These are phyloP conservation scores for Endocalyx cinctus DNA, from an alignment of 2,329 filamentous ascomycete genomes.

Conservation along the genomic window DNA sequence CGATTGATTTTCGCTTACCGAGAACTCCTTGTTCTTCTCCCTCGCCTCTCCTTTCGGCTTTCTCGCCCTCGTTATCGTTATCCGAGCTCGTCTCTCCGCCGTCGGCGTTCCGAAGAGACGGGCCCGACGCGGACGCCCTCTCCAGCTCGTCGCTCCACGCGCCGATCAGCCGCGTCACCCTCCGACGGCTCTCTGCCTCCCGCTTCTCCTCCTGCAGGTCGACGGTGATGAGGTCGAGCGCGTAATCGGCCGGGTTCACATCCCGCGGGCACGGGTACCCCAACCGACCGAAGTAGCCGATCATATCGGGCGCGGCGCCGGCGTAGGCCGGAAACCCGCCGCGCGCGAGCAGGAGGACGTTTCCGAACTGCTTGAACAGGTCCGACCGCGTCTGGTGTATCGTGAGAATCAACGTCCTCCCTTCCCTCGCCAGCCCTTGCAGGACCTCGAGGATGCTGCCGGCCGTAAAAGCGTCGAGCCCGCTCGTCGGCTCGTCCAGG, in stretches of 20 bases:
- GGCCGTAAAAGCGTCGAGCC: slow-evolving; percentile 73
- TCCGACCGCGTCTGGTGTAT: slow-evolving; percentile 75
- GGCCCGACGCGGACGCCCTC: slow-evolving; percentile 1
- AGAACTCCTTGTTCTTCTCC: slow-evolving; percentile 8
- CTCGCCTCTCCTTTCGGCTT: slow-evolving; percentile 4
- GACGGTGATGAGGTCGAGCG: slow-evolving; percentile 70
- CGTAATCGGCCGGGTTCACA: slow-evolving; percentile 75
- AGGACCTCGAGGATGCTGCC: slow-evolving; percentile 73
- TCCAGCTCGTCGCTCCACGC: slow-evolving; percentile 41
- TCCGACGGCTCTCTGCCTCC: slow-evolving; percentile 58
- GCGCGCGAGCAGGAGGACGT: slow-evolving; percentile 64
- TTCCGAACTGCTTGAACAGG: slow-evolving; percentile 66
- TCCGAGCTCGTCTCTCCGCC: slow-evolving; percentile 23
- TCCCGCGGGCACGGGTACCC: slow-evolving; percentile 63
- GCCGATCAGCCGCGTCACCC: slow-evolving; percentile 57
- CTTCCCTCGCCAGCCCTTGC: slow-evolving; percentile 64
- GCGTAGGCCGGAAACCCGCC: slow-evolving; percentile 66
- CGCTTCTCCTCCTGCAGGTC: slow-evolving; percentile 62
- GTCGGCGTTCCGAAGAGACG: slow-evolving; percentile 21
- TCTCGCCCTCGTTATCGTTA: slow-evolving; percentile 13
- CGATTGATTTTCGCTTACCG: slow-evolving; percentile 11
- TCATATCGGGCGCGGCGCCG: slow-evolving; percentile 58
- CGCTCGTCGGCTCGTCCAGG: slow-evolving; percentile 72
- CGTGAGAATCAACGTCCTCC: slow-evolving; percentile 69
- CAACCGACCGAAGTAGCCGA: slow-evolving; percentile 56